phyloP scores from a whole-genome alignment of 2,329 filamentous ascomycete species.

The Paraphoma sp. region DNA sequence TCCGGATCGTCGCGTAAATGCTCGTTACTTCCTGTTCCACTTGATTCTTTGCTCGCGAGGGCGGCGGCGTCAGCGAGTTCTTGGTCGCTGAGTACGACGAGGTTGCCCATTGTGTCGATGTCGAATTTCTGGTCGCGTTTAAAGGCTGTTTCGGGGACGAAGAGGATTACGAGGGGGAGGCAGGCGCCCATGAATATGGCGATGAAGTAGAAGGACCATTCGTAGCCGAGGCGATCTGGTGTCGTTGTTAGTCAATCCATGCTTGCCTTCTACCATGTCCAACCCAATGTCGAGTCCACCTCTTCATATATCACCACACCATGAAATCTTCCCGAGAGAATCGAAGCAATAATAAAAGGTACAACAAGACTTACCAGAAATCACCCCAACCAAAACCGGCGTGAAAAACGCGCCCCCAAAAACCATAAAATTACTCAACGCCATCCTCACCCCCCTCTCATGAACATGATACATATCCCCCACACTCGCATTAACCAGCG shows the following conservation, averaged over 20 bases:
- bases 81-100: slow-evolving; percentile 14
- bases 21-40: slow-evolving; percentile 4
- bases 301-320: too few species aligned
- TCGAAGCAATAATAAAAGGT: too few species aligned
- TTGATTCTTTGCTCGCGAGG: background rate
- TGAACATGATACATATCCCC: slow-evolving; percentile 93
- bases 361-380: slow-evolving; percentile 60
- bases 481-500: slow-evolving; percentile 84
- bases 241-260: too few species aligned
- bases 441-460: slow-evolving; percentile 86
- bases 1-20: too few species aligned
- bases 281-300: too few species aligned
- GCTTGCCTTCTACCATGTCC: too few species aligned
- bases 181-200: slow-evolving; percentile 79
- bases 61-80: background rate
- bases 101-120: slow-evolving; percentile 64
- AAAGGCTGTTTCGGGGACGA: slow-evolving; percentile 86
- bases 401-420: slow-evolving; percentile 79
- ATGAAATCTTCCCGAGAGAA: too few species aligned
- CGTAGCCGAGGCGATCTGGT: slow-evolving; percentile 73
- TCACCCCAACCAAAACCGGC: slow-evolving; percentile 88
- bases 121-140: slow-evolving; percentile 71
- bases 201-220: slow-evolving; percentile 88
- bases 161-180: slow-evolving; percentile 75
- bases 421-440: slow-evolving; percentile 73